phyloP scores from a whole-genome alignment of 306 rosid genomes.

The Senna tora region DNA sequence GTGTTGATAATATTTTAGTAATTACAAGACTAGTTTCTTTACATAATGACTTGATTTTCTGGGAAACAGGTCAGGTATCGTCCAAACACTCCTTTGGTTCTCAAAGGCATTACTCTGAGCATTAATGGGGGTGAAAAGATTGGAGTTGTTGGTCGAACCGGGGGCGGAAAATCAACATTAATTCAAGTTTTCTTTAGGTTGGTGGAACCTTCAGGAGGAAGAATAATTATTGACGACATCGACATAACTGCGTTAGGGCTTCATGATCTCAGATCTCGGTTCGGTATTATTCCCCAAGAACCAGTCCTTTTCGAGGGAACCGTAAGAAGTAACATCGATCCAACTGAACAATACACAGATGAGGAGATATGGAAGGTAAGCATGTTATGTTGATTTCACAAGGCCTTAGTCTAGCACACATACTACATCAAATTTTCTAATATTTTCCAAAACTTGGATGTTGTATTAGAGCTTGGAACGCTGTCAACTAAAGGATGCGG shows the following conservation, averaged over 20 bases:
- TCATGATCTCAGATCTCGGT: constrained; percentile 91
- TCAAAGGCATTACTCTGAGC: constrained; percentile 82
- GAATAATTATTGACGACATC: constrained; percentile 76
- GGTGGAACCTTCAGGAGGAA: constrained; percentile 93
- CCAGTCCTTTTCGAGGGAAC: constrained; percentile 99
- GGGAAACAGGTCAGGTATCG: constrained; percentile 84
- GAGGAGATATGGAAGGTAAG: constrained; percentile 95
- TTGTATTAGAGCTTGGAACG: constrained; percentile 74
- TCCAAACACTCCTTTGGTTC: constrained; percentile 86
- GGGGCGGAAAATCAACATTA: constrained; percentile 92
- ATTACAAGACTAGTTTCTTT: not conserved
- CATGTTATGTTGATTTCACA: not conserved
- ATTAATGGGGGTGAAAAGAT: constrained; percentile 88
- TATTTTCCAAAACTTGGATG: not conserved
- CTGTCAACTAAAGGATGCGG: constrained; percentile 88
- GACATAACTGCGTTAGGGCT: constrained; percentile 78
- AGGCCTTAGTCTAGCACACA: not conserved
- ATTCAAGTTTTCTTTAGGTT: constrained; percentile 94
- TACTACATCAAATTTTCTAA: not conserved
- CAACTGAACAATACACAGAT: constrained; percentile 68
- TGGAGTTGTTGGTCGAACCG: constrained; percentile 94
- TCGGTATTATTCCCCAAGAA: constrained; percentile 97
- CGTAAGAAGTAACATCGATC: constrained; percentile 86
- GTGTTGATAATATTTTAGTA: no score
- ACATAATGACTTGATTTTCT: constrained; percentile 18